Percentiles rank a stretch among this genome's conserved stretches.
These are phyloP conservation scores for Volvox africanus DNA, from an alignment of 139 green algal species.

Conservation along the genomic window DNA sequence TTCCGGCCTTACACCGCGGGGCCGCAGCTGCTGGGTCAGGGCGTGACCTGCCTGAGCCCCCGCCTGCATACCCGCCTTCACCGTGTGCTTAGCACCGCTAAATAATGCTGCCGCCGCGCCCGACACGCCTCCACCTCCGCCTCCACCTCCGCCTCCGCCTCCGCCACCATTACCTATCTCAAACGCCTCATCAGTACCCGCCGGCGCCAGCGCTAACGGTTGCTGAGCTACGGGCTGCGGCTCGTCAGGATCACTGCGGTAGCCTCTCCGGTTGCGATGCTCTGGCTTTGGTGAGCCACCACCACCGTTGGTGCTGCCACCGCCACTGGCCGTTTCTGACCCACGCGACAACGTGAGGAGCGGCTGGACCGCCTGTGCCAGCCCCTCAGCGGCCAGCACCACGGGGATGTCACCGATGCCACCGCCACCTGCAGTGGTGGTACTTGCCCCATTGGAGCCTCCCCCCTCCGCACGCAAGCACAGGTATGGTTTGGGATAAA, in stretches of 20 bases:
- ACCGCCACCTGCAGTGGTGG: not conserved
- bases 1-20: not conserved
- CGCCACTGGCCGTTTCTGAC: not conserved
- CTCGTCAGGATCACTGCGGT: constrained; percentile 38
- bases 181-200: not conserved
- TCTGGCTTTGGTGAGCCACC: not conserved
- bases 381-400: constrained; percentile 37
- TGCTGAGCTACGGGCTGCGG: not conserved
- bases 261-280: constrained; percentile 18
- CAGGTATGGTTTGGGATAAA: too few species aligned
- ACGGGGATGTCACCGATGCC: not conserved
- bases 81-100: not conserved
- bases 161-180: not conserved
- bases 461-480: not conserved
- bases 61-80: not conserved
- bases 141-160: not conserved
- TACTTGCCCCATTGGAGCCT: not conserved
- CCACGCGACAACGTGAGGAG: not conserved
- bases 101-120: not conserved
- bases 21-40: not conserved
- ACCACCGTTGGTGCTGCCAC: not conserved
- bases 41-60: not conserved
- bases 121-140: not conserved
- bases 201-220: not conserved
- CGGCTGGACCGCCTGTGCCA: constrained; percentile 42